phyloP scores from a whole-genome alignment of 192 early-diverging fungal species.

The Backusella liffmaniae region DNA sequence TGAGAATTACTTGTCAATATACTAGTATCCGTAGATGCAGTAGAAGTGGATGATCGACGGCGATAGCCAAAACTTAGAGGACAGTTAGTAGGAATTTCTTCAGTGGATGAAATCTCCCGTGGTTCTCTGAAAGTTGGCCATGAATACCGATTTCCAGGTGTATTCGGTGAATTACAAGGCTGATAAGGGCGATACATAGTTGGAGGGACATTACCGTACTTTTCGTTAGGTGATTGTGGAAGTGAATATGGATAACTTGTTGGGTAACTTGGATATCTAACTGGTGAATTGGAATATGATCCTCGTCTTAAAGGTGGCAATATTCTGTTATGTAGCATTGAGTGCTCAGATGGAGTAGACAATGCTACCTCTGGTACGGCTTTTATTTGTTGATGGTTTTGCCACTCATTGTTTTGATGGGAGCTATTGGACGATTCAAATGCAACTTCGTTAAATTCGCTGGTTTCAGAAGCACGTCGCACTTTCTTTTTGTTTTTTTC shows the following conservation, averaged over 20 bases:
- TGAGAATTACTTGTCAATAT: not conserved
- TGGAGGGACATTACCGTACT: not conserved
- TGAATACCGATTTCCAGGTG: not conserved
- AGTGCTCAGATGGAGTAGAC: not conserved
- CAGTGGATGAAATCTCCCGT: not conserved
- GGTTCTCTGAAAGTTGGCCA: not conserved
- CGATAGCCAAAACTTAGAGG: not conserved
- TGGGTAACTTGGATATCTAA: not conserved
- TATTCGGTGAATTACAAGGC: not conserved
- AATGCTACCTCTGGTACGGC: not conserved
- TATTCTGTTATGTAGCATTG: not conserved
- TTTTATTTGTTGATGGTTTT: not conserved
- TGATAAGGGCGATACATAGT: not conserved
- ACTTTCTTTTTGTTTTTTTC: conserved; percentile 21
- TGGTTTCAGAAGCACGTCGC: not conserved
- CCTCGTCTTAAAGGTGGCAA: not conserved
- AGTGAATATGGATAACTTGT: not conserved
- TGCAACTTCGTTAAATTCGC: not conserved
- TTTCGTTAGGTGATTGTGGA: not conserved
- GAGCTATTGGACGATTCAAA: not conserved
- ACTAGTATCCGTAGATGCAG: not conserved
- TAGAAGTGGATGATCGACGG: conserved; percentile 10
- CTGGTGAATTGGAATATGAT: not conserved
- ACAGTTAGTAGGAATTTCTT: not conserved
- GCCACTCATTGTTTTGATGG: not conserved